A percentile compares a stretch with the other conserved stretches of the same genome.
Conservation (phyloP, 176 grass and related monocot species). For the Saccharum officinarum region DNA sequence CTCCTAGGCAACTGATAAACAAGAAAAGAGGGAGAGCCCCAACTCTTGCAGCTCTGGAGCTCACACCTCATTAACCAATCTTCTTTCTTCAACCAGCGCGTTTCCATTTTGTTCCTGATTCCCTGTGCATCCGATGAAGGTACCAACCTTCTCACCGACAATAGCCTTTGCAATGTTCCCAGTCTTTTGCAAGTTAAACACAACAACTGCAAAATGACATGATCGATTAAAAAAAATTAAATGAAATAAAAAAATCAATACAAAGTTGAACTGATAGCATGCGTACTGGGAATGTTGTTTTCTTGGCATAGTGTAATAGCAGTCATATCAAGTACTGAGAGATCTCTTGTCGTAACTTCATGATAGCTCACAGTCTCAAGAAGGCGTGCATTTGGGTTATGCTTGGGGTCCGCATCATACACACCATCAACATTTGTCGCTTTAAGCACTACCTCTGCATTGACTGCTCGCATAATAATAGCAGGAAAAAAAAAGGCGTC, state of each 20-base stretch:
- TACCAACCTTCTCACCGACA: conserved; percentile 88
- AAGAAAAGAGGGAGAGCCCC: not conserved
- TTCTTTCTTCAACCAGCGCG: conserved; percentile 36
- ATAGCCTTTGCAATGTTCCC: conserved; percentile 98
- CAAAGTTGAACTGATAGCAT: not conserved
- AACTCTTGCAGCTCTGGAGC: conserved; percentile 11
- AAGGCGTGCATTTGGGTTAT: conserved; percentile 69
- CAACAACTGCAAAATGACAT: conserved; percentile 66
- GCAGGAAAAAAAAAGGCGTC: not conserved
- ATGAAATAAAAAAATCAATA: not conserved
- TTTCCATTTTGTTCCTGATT: not conserved
- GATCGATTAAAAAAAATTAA: not conserved
- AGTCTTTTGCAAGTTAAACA: conserved; percentile 87
- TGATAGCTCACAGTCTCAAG: conserved; percentile 85
- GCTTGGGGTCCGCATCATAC: conserved; percentile 77
- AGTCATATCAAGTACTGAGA: conserved; percentile 99
- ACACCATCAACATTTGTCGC: conserved; percentile 98
- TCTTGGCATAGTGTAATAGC: conserved; percentile 95
- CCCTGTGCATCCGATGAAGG: conserved; percentile 59
- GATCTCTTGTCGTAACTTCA: conserved; percentile 77
- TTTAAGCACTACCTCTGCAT: conserved; percentile 97
- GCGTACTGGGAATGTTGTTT: conserved; percentile 92
- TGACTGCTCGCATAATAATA: conserved; percentile 49
- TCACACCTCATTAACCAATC: conserved; percentile 50
- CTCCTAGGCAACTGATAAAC: conserved; percentile 4